Conservation (phyloP, 768 basidiomycete species). For the Amanita polypyramis region DNA sequence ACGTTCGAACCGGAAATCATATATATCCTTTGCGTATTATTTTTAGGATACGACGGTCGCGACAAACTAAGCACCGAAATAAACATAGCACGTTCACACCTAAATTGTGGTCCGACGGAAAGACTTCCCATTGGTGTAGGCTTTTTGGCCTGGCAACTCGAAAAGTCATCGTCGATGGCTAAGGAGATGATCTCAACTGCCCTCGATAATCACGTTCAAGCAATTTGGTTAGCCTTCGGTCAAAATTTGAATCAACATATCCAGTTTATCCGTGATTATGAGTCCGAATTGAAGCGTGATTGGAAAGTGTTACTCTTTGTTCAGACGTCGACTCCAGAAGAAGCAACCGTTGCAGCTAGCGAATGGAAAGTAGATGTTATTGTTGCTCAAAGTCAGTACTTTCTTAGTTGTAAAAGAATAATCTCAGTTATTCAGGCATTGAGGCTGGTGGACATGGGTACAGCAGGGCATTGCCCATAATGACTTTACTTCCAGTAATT, state of each 20-base stretch:
- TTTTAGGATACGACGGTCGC: conserved; percentile 35
- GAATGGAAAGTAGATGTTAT: conserved; percentile 68
- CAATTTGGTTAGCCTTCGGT: conserved; percentile 73
- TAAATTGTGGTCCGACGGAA: conserved; percentile 24
- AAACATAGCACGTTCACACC: conserved; percentile 33
- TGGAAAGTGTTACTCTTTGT: conserved; percentile 49
- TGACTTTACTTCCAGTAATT: conserved; percentile 49
- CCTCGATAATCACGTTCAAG: conserved; percentile 45
- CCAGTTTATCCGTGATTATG: conserved; percentile 43
- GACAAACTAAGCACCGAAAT: conserved; percentile 42
- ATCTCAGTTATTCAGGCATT: conserved; percentile 33
- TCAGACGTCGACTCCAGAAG: conserved; percentile 49
- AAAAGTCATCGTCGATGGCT: conserved; percentile 30
- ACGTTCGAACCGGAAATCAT: neutral
- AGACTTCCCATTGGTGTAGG: conserved; percentile 62
- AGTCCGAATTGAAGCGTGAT: conserved; percentile 27
- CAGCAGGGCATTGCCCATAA: conserved; percentile 42
- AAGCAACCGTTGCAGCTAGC: conserved; percentile 48
- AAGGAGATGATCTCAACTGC: conserved; percentile 35
- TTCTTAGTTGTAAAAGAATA: conserved; percentile 4
- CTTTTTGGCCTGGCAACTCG: conserved; percentile 63
- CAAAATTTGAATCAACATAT: conserved; percentile 50
- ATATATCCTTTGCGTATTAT: neutral
- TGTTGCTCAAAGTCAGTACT: conserved; percentile 59
- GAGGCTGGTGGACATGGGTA: conserved; percentile 78